Base-by-base conservation (phyloP, 768 basidiomycete species). In the Boletus fagicola region DNA sequence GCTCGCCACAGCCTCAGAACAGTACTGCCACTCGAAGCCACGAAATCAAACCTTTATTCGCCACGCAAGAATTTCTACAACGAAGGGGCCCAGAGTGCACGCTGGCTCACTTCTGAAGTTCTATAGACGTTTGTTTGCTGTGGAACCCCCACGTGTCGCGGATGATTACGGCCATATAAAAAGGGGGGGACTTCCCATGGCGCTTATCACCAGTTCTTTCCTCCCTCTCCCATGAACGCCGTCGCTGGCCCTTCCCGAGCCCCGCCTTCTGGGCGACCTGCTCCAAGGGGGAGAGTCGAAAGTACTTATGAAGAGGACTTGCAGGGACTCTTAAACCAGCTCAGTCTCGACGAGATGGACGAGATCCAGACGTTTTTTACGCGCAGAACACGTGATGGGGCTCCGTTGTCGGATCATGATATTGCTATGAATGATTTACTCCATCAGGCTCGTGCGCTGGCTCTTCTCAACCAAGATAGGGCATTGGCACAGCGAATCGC, bases 291-390 rank as follows among this genome's bases (percentile, higher is more conserved):
- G 50, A 59, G 60, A 52, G 57, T 59, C 45, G 60, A 56, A 63
- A 69, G 61, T 51, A 52, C 62, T 40, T 67, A 71, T 22, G 71
- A 71, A 33, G 59, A 60, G 0, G 71, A 72, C 54, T 36, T 72
- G 31, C 16, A 56, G 5, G 58, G 38, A 3, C 61, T 71, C 33
- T 12, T 72, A n/a, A 11, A 13, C 20, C 53, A 69, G 15, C 63
- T 71, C 36, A 58, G 36, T 11, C 42, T 55, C 20, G 44, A 57
- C 16, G 71, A 63, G 10, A 44, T 68, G 13, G 60, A 71, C 30
- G 63, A 62, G 22, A 54, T 67, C 0, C 51, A 64, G 26, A 46
- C 56, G 3, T 44, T 51, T 22, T 66, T 62, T 31, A 33, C 48
- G 2, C 49, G 7, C 26, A 57, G 58, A 47, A 5, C 38, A 10